phyloP scores from a whole-genome alignment of 495 filamentous ascomycete genomes.

The Acidiella bohemica region DNA sequence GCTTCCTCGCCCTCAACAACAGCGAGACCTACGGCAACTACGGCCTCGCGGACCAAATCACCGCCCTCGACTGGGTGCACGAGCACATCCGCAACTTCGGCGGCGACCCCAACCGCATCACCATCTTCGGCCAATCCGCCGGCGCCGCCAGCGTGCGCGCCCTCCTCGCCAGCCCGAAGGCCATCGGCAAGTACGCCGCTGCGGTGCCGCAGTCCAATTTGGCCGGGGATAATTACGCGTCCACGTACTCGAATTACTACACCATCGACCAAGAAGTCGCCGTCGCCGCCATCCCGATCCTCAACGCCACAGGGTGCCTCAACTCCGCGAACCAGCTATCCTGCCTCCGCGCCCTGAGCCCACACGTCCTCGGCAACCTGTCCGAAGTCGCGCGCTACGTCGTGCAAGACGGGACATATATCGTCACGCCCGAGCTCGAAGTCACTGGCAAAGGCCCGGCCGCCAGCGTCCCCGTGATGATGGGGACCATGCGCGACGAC shows the following conservation, averaged over 20 bases:
- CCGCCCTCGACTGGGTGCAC: constrained; percentile 23
- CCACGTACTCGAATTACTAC: constrained; percentile 35
- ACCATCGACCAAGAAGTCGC: constrained; percentile 33
- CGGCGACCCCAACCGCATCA: constrained; percentile 21
- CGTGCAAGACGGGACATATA: constrained; percentile 37
- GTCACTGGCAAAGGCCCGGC: constrained; percentile 23
- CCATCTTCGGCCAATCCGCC: constrained; percentile 41
- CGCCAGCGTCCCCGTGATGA: constrained; percentile 29
- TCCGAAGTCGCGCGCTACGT: constrained; percentile 27
- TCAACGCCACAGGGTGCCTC: constrained; percentile 31
- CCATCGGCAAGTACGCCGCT: constrained; percentile 35
- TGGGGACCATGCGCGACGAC: constrained; percentile 39
- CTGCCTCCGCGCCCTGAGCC: constrained; percentile 34
- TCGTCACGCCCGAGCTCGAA: constrained; percentile 22
- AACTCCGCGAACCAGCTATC: constrained; percentile 28
- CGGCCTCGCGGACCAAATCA: constrained; percentile 36
- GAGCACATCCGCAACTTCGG: constrained; percentile 23
- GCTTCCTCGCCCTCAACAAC: constrained; percentile 28
- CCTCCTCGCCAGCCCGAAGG: constrained; percentile 39
- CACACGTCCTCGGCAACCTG: constrained; percentile 24
- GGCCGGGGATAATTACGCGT: constrained; percentile 30
- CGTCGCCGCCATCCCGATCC: constrained; percentile 29
- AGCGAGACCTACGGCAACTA: constrained; percentile 39
- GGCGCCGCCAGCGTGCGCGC: constrained; percentile 41
- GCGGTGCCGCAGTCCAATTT: constrained; percentile 40